Percentiles rank a stretch among this genome's conserved stretches.
These are phyloP conservation scores for Penicillium sp. DNA, from an alignment of 2,329 filamentous ascomycete genomes.

Conservation along the genomic window DNA sequence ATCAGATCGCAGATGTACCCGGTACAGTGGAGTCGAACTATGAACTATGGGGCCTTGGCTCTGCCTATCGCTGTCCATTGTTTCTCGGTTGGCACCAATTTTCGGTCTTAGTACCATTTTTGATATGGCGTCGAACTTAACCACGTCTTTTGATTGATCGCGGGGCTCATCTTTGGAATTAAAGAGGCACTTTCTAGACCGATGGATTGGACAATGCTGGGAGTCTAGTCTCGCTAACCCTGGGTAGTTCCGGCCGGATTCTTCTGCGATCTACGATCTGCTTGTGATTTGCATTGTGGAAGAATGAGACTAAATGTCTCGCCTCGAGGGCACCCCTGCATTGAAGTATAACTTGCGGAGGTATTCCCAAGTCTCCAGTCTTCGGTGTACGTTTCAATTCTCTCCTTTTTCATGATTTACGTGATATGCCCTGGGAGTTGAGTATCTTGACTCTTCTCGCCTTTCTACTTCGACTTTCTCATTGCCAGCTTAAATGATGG, in stretches of 20 bases:
- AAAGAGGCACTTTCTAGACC: not conserved
- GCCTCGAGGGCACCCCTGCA: slow-evolving; percentile 2
- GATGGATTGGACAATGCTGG: not conserved
- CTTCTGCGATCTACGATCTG: not conserved
- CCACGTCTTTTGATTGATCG: not conserved
- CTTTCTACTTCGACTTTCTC: not conserved
- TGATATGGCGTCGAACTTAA: slow-evolving; percentile 12
- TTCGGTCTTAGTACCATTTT: slow-evolving; percentile 24
- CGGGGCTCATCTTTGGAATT: slow-evolving; percentile 4
- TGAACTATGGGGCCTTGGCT: slow-evolving; percentile 23
- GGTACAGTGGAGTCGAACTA: slow-evolving; percentile 10
- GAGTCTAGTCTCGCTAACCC: not conserved
- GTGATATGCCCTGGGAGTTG: not conserved
- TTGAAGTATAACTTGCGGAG: not conserved
- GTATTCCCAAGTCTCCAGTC: slow-evolving; percentile 1
- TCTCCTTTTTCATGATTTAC: not conserved
- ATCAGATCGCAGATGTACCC: not conserved
- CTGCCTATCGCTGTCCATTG: slow-evolving; percentile 19
- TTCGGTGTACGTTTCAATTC: not conserved
- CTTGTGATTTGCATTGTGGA: not conserved
- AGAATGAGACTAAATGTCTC: not conserved
- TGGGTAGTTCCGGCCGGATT: not conserved
- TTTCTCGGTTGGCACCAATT: slow-evolving; percentile 6
- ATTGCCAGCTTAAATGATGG: not conserved
- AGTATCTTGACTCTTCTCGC: not conserved